Percentiles rank a stretch among this genome's conserved stretches.
Evolutionary conservation across 2,329 filamentous ascomycete species (phyloP).

Genomic region (Phialophora chinensis): DNA sequence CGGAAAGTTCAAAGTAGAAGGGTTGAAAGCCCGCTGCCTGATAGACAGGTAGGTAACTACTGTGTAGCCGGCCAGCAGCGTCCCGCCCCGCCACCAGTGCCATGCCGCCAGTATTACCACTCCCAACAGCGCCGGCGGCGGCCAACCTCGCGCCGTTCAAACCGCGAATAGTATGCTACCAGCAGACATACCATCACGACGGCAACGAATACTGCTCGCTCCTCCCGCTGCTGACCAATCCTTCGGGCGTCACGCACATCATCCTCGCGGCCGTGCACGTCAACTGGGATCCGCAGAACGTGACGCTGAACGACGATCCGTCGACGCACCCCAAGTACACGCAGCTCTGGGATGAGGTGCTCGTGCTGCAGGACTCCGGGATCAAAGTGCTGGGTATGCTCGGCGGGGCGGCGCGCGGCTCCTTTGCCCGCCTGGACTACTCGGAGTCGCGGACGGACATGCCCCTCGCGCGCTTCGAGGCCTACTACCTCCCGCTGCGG

Average conservation of each 20-base stretch:
- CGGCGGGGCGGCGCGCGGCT: slow-evolving; percentile 80
- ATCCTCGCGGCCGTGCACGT: slow-evolving; percentile 87
- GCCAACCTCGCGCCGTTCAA: slow-evolving; percentile 33
- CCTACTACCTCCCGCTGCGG: slow-evolving; percentile 72
- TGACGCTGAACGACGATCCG: slow-evolving; percentile 80
- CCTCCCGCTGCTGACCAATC: slow-evolving; percentile 63
- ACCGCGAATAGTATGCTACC: slow-evolving; percentile 58
- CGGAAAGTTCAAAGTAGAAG: not conserved
- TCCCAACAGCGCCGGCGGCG: not conserved
- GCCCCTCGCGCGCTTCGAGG: slow-evolving; percentile 66
- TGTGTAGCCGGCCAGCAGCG: too few species aligned
- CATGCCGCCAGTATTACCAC: slow-evolving; percentile 49
- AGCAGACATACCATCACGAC: slow-evolving; percentile 69
- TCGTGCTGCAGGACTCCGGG: slow-evolving; percentile 71
- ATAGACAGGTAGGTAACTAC: not conserved
- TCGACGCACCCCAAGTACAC: slow-evolving; percentile 71
- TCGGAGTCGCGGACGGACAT: slow-evolving; percentile 51
- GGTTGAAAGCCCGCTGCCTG: not conserved
- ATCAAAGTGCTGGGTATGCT: slow-evolving; percentile 86
- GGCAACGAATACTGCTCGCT: slow-evolving; percentile 63
- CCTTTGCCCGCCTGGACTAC: slow-evolving; percentile 65
- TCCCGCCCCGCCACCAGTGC: not conserved
- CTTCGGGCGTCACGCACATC: slow-evolving; percentile 74
- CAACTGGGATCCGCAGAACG: slow-evolving; percentile 68
- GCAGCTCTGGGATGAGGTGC: slow-evolving; percentile 79